Evolutionary conservation across 495 filamentous ascomycete species (phyloP).

Genomic region (Hypoxylon cercidicola): DNA sequence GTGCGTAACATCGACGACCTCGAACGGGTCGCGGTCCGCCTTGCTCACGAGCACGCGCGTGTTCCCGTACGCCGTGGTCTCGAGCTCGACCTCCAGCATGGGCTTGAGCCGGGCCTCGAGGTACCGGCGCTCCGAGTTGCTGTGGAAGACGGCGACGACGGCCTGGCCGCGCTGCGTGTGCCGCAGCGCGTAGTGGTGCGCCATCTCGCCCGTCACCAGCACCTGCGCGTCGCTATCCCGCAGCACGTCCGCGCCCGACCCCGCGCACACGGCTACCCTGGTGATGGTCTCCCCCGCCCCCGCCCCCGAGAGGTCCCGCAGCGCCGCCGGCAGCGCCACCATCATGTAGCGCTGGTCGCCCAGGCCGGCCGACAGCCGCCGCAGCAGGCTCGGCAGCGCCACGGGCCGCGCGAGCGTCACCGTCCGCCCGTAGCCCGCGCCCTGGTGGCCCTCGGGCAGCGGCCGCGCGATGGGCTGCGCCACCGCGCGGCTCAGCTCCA

Average conservation of each 20-base stretch:
- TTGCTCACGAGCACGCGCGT: slow-evolving; percentile 78
- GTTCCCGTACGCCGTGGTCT: slow-evolving; percentile 43
- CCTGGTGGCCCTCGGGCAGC: slow-evolving; percentile 63
- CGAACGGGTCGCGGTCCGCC: slow-evolving; percentile 76
- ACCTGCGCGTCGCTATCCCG: slow-evolving; percentile 76
- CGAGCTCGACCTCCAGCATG: slow-evolving; percentile 67
- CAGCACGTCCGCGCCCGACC: slow-evolving; percentile 80
- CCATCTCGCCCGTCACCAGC: slow-evolving; percentile 91
- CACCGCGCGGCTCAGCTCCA: slow-evolving; percentile 46
- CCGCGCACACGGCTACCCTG: slow-evolving; percentile 79
- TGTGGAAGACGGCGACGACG: slow-evolving; percentile 88
- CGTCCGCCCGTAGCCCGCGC: slow-evolving; percentile 80
- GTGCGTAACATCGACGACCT: slow-evolving; percentile 54
- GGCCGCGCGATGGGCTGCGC: slow-evolving; percentile 49
- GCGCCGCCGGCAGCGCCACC: slow-evolving; percentile 50
- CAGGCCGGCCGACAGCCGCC: slow-evolving; percentile 53
- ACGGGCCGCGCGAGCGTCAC: slow-evolving; percentile 70
- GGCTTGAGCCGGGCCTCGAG: slow-evolving; percentile 74
- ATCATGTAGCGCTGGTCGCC: slow-evolving; percentile 52
- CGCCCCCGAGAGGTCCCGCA: slow-evolving; percentile 31
- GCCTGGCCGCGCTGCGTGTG: slow-evolving; percentile 87
- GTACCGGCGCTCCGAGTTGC: slow-evolving; percentile 88
- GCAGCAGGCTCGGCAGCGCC: slow-evolving; percentile 69
- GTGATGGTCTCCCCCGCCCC: slow-evolving; percentile 64
- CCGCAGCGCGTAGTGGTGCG: slow-evolving; percentile 88